Percentiles rank a stretch among this genome's conserved stretches.
Conservation (phyloP, 106 monocot species). For the Alisma plantagoaquatica region DNA sequence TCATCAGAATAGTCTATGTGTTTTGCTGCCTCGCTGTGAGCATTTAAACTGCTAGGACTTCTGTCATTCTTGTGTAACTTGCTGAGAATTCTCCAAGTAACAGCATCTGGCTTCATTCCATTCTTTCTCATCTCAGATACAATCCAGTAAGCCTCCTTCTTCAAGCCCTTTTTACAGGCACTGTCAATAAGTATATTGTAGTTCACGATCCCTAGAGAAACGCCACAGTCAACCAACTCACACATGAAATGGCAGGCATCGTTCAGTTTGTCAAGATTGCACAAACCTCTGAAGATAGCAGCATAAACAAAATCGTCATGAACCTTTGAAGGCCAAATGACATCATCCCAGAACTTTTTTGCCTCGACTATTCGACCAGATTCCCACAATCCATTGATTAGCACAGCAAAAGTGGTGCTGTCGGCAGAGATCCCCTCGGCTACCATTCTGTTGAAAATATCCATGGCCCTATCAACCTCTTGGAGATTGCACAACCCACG, state of each 20-base stretch:
- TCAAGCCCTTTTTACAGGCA: constrained; percentile 51
- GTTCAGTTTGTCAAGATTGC: constrained; percentile 43
- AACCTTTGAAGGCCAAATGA: constrained; percentile 53
- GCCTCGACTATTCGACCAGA: constrained; percentile 32
- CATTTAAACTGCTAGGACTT: not conserved
- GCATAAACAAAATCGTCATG: constrained; percentile 85
- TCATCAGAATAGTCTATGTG: not conserved
- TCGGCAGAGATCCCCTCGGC: constrained; percentile 30
- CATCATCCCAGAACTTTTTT: constrained; percentile 67
- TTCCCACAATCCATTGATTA: constrained; percentile 56
- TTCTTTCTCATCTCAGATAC: constrained; percentile 85
- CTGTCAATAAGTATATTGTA: constrained; percentile 74
- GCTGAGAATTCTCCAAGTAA: constrained; percentile 82
- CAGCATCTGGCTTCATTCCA: constrained; percentile 59
- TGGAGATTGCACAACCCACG: constrained; percentile 47
- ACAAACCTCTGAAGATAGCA: constrained; percentile 55
- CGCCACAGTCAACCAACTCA: constrained; percentile 71
- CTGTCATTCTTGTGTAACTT: constrained; percentile 33
- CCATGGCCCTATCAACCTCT: constrained; percentile 47
- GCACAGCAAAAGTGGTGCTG: constrained; percentile 30
- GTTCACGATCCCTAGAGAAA: constrained; percentile 56
- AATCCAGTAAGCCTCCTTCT: constrained; percentile 65
- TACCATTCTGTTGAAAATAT: constrained; percentile 54
- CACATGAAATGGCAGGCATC: constrained; percentile 80
- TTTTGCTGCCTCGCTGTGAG: too few species aligned